Evolutionary conservation across 2,329 filamentous ascomycete species (phyloP).

Genomic region (Hypoxylon sp.): DNA sequence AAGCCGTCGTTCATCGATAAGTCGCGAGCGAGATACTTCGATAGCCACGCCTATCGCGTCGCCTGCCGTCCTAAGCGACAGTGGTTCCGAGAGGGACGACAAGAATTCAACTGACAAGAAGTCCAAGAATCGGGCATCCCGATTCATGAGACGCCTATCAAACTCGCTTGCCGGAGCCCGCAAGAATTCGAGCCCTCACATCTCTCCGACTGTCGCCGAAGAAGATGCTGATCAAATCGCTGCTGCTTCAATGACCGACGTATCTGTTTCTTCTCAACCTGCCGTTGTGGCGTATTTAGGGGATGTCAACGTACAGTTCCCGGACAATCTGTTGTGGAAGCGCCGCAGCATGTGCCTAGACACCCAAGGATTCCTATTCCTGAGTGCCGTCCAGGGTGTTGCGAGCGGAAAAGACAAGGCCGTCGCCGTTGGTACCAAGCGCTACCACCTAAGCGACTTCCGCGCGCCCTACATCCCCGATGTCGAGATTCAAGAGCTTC

Average conservation of each 20-base stretch:
- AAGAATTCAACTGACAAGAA: constrained; percentile 63
- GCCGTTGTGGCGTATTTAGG: constrained; percentile 78
- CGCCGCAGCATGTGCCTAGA: constrained; percentile 90
- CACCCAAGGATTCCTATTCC: constrained; percentile 83
- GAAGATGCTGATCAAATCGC: constrained; percentile 60
- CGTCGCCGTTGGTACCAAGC: constrained; percentile 70
- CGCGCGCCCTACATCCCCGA: constrained; percentile 84
- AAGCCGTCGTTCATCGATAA: constrained; percentile 69
- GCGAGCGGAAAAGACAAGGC: constrained; percentile 69
- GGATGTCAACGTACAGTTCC: constrained; percentile 97
- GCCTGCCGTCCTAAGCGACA: constrained; percentile 61
- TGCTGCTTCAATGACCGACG: constrained; percentile 47
- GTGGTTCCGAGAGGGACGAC: constrained; percentile 64
- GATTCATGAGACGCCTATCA: constrained; percentile 72
- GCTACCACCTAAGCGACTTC: constrained; percentile 90
- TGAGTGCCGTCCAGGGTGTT: constrained; percentile 76
- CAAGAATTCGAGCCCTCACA: constrained; percentile 62
- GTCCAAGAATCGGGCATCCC: constrained; percentile 65
- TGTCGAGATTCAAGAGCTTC: constrained; percentile 91
- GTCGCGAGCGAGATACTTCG: constrained; percentile 58
- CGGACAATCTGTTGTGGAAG: constrained; percentile 97
- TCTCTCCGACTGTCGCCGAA: constrained; percentile 67
- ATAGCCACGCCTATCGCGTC: constrained; percentile 54
- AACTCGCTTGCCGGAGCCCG: constrained; percentile 65
- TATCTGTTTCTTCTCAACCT: constrained; percentile 49